A percentile compares a stretch with the other conserved stretches of the same genome.
These are phyloP conservation scores for Sonneratia caseolaris DNA, from an alignment of 345 rosid genomes.

Conservation along the genomic window DNA sequence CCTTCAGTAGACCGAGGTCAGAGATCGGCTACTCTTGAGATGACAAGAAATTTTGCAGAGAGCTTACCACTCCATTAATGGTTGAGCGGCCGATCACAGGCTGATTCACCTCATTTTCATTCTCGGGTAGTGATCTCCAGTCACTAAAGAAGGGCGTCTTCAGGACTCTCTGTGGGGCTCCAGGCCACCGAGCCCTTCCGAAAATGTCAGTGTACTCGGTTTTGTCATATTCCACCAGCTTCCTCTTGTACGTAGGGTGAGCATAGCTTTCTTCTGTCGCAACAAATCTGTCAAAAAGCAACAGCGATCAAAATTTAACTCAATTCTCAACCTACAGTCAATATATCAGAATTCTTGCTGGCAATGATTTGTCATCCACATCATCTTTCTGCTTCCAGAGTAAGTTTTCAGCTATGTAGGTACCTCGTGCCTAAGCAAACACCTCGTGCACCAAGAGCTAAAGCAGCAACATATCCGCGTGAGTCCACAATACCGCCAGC, in stretches of 20 bases:
- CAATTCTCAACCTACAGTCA: background rate
- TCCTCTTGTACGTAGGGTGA: constrained; percentile 69
- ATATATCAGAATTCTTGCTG: background rate
- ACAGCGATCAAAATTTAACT: background rate
- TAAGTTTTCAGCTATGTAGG: background rate
- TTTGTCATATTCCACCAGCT: constrained; percentile 48
- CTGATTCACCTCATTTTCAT: constrained; percentile 54
- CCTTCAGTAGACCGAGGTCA: background rate
- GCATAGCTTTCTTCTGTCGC: constrained; percentile 81
- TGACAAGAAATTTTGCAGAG: background rate
- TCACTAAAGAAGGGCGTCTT: constrained; percentile 54
- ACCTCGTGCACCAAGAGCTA: constrained; percentile 85
- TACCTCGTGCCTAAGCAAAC: constrained; percentile 86
- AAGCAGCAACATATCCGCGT: constrained; percentile 81
- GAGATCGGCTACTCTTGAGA: background rate
- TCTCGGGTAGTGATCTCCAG: constrained; percentile 47
- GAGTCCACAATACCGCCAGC: constrained; percentile 75
- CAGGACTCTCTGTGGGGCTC: constrained; percentile 70
- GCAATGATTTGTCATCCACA: background rate
- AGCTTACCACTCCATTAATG: constrained; percentile 53
- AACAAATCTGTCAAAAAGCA: constrained; percentile 42
- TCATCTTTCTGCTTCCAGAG: background rate
- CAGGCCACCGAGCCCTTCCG: constrained; percentile 85
- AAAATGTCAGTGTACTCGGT: constrained; percentile 66
- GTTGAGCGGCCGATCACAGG: constrained; percentile 66